Base-by-base conservation (phyloP, 2,329 filamentous ascomycete genomes). In the Dothiorella sarmentorum region DNA sequence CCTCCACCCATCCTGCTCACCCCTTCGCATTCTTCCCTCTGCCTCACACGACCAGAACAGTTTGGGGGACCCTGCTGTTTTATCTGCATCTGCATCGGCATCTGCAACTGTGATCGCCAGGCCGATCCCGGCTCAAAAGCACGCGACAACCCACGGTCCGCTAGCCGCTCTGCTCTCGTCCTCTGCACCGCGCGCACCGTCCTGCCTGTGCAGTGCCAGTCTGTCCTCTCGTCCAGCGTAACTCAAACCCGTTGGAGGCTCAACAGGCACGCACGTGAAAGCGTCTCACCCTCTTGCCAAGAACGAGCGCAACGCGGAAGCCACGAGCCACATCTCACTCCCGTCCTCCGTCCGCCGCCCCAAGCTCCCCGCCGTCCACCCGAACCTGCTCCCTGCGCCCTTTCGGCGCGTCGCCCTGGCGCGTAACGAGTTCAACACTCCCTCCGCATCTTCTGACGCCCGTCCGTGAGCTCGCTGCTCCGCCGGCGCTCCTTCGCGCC, bases 401-500 rank as follows among this genome's bases (percentile, higher is more conserved):
- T 10, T 40, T 20, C 42, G 37, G 56, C 56, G 56, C 56, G 37
- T 59, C 47, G 56, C 47, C 38, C 26, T 18, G 37, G 45, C 47
- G 56, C 56, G 45, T 38, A 53, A 45, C 53, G 22, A 57, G 31
- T 29, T 18, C 47, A 26, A n/a, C 45, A 24, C 45, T 49, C 44
- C 18, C 27, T 31, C 37, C 47, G 17, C 22, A 15, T 13, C 40
- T 20, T 26, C 37, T n/a, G 38, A 38, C 9, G 17, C 42, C 31
- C 42, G 38, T 18, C 40, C 38, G 27, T 31, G 37, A 17, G 47
- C n/a, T 20, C 20, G 47, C 47, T 26, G 47, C 38, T 22, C 10
- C 44, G 27, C 27, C 40, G 55, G 55, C 31, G 37, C 43, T 38
- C 55, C 11, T 69, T 74, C 75, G 77, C 75, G 73, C 78, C 76